Base-by-base conservation (phyloP, 1,139 yeast species). In the Arxiozyma slooffiae region DNA sequence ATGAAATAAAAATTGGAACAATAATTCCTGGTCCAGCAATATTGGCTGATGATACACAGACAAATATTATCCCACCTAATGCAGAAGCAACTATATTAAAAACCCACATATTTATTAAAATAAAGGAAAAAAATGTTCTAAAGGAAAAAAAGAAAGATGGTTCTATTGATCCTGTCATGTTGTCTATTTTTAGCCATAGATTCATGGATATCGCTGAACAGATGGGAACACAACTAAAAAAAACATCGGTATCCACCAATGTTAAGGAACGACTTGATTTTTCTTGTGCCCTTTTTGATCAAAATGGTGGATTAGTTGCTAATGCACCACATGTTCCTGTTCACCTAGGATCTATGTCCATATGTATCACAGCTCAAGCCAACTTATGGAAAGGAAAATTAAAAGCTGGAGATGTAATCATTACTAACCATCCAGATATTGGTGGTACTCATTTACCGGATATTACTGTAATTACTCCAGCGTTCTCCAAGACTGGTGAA, bases 201-300 rank as follows among this genome's bases (percentile, higher is more conserved):
- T 86, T 86, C 62, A 85, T 86, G 94, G 85, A 87, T 49, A 82
- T 86, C 64, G 95, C 95, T 4, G 95, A 85, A 60, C 94, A 85
- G 62, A 86, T 86, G 95, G 95, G 95, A 16, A 76, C 81, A 57
- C 85, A 90, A 9, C 70, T 85, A 56, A 85, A 84, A 59, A 85
- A 83, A 66, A 85, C 94, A 0, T 78, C 92, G 5, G 86, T 86
- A 44, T 83, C 92, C 7, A 85, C 94, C n/a, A 86, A 86, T 60
- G 87, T 86, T 55, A 86, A 86, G 61, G 95, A 86, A 63, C 71
- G 95, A 52, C 71, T 86, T 48, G 95, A 86, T 64, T 86, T 85
- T 63, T 84, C 94, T 11, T 86, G 95, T 72, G 95, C 95, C 1
- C 69, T 86, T 26, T 86, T 86, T 63, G 88, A 83, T 57, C 72